Evolutionary conservation across 345 rosid species (phyloP).

Genomic region (Pugionium cornutum): DNA sequence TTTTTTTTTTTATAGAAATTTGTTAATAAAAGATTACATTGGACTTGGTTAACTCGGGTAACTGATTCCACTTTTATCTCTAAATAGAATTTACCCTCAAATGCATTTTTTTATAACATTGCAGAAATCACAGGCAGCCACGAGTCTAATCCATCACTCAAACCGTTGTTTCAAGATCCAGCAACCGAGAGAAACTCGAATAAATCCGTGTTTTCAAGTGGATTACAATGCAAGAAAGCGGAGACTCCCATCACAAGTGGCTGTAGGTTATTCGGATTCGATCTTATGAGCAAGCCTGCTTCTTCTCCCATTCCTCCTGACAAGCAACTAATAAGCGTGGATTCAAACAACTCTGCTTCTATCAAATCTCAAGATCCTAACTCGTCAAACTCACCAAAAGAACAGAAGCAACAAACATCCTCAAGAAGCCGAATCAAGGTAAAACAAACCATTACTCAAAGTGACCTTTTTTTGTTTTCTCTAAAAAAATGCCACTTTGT

Average conservation of each 20-base stretch:
- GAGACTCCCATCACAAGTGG: conserved; percentile 44
- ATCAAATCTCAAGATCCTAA: conserved; percentile 44
- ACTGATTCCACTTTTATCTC: too few species aligned
- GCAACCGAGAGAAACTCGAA: conserved; percentile 42
- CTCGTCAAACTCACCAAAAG: conserved; percentile 28
- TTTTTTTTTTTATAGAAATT: too few species aligned
- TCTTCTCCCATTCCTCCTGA: conserved; percentile 29
- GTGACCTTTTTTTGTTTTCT: too few species aligned
- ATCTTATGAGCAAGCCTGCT: conserved; percentile 46
- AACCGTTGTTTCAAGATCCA: conserved; percentile 42
- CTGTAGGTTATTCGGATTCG: conserved; percentile 68
- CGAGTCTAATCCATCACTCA: conserved; percentile 40
- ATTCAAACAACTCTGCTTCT: conserved; percentile 34
- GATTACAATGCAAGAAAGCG: conserved; percentile 39
- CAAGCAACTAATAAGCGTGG: conserved; percentile 30
- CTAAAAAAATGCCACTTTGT: background rate
- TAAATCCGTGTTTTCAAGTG: conserved; percentile 36
- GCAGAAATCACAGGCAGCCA: conserved; percentile 51
- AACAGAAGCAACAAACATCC: conserved; percentile 49
- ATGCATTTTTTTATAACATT: conserved; percentile 13
- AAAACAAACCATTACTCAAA: conserved; percentile 20
- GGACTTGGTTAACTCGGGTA: too few species aligned
- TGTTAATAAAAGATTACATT: too few species aligned
- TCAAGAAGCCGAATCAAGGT: conserved; percentile 70
- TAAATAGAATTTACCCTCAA: background rate